phyloP scores from a whole-genome alignment of 164 flowering plant species.

The Cinnamomum chago region DNA sequence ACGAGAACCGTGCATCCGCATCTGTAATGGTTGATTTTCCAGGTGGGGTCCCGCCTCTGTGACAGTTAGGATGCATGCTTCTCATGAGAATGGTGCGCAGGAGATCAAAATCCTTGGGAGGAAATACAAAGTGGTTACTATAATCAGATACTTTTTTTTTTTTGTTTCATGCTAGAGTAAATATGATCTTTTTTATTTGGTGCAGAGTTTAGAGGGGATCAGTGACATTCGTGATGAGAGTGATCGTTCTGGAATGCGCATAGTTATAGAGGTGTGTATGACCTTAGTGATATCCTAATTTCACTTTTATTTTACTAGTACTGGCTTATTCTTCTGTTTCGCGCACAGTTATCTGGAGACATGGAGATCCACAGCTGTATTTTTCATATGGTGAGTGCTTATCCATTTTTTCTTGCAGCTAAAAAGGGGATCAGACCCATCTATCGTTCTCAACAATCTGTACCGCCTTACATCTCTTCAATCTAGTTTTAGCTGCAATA shows the following conservation, averaged over 20 bases:
- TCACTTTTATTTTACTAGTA: not conserved
- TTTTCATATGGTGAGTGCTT: not conserved
- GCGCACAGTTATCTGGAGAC: not conserved
- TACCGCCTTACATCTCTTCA: slow-evolving; percentile 84
- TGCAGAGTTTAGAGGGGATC: slow-evolving; percentile 80
- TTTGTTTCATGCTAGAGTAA: not conserved
- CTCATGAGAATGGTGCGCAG: too few species aligned
- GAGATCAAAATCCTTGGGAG: not conserved
- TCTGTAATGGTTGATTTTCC: too few species aligned
- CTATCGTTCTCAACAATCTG: slow-evolving; percentile 76
- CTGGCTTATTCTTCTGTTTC: not conserved
- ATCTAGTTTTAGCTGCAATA: slow-evolving; percentile 94
- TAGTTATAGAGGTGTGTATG: slow-evolving; percentile 79
- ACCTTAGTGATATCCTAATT: not conserved
- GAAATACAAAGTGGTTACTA: not conserved
- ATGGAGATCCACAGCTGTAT: not conserved
- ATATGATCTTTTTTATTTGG: not conserved
- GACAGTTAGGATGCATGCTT: too few species aligned
- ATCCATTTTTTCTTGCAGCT: slow-evolving; percentile 39
- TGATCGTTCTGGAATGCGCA: slow-evolving; percentile 96
- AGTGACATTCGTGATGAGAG: slow-evolving; percentile 99
- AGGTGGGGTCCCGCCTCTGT: too few species aligned
- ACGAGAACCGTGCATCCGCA: too few species aligned
- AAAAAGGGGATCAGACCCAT: slow-evolving; percentile 83
- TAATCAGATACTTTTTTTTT: not conserved